These are phyloP conservation scores for Paralagenidium karlingii DNA, from an alignment of 352 stramenopile species.

Conservation along the genomic window DNA sequence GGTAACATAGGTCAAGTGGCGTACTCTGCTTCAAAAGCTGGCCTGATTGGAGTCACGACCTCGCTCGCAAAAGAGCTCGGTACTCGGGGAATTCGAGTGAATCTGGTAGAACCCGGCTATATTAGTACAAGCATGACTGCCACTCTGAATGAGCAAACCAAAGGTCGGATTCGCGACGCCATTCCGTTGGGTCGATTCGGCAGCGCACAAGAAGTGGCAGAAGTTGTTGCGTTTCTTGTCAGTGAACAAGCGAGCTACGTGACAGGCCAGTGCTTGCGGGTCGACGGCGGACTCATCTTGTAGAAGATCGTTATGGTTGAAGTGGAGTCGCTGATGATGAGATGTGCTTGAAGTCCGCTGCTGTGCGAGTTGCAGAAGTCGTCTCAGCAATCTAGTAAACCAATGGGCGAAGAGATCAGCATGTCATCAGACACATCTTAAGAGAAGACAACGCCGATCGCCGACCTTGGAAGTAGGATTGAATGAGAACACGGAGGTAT, in stretches of 20 bases:
- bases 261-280: constrained; percentile 70
- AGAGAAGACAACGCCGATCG: no score
- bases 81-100: constrained; percentile 74
- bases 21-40: constrained; percentile 78
- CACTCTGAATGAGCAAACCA: constrained; percentile 32
- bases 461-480: constrained; percentile 32
- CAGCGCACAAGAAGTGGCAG: constrained; percentile 50
- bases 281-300: constrained; percentile 67
- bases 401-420: no score
- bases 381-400: no score
- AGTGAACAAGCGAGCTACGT: constrained; percentile 73
- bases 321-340: no score
- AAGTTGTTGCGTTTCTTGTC: constrained; percentile 66
- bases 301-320: no score
- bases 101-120: constrained; percentile 80
- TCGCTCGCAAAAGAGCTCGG: constrained; percentile 78
- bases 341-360: no score
- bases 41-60: constrained; percentile 56
- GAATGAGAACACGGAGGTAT: constrained; percentile 62
- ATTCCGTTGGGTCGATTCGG: constrained; percentile 56
- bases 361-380: no score
- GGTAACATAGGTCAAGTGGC: constrained; percentile 70
- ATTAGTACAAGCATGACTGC: constrained; percentile 76
- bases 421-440: no score
- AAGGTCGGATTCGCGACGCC: constrained; percentile 25